Conservation (phyloP, 352 stramenopile genomes). For the Blastocystis hominis region DNA sequence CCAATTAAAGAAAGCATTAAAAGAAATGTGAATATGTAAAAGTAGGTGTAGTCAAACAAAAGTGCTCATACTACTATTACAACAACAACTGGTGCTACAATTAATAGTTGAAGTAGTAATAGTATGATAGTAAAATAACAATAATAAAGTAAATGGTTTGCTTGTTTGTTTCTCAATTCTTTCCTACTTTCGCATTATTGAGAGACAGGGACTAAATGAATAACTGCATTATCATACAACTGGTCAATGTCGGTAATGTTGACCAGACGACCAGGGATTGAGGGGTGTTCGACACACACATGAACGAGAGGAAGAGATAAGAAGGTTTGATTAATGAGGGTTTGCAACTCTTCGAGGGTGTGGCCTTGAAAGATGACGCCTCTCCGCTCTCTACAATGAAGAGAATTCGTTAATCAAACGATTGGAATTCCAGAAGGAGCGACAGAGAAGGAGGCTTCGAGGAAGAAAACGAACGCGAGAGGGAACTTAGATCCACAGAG, state of each 20-base stretch:
- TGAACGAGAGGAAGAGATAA: conserved; percentile 10
- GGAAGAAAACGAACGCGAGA: neutral
- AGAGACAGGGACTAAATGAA: neutral
- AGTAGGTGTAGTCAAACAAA: too few relatives aligned
- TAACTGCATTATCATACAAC: conserved; percentile 29
- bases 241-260: conserved; percentile 30
- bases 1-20: neutral
- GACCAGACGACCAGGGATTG: neutral
- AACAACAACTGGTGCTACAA: too few relatives aligned
- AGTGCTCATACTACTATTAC: too few relatives aligned
- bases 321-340: neutral
- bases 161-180: neutral
- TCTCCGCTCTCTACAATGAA: neutral
- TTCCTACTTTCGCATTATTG: neutral
- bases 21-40: neutral
- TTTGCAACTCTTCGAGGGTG: conserved; percentile 20
- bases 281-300: conserved; percentile 46
- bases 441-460: neutral
- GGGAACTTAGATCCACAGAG: neutral
- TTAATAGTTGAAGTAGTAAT: too few relatives aligned
- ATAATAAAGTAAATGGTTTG: neutral
- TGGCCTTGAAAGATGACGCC: neutral
- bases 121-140: neutral
- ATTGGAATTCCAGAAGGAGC: neutral
- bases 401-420: neutral